Evolutionary conservation across 192 early-diverging fungal genomes (phyloP).

Genomic region (Coemansia reversa): DNA sequence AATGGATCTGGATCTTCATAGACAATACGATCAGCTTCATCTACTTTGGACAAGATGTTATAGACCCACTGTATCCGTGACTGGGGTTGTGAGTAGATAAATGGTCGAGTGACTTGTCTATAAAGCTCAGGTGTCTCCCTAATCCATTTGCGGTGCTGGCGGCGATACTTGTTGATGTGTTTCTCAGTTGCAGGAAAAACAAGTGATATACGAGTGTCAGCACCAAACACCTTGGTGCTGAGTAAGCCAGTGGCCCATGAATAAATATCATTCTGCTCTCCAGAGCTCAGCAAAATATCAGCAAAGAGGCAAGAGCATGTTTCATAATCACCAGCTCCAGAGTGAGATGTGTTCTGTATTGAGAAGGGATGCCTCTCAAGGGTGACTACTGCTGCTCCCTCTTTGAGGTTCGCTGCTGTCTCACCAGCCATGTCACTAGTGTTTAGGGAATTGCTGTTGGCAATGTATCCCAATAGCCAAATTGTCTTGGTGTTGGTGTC

Average conservation of each 20-base stretch:
- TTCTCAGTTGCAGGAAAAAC: conserved; percentile 66
- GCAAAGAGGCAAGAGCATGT: no score
- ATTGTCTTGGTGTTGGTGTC: conserved; percentile 41
- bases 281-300: conserved; percentile 20
- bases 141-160: conserved; percentile 60
- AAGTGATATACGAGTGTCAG: conserved; percentile 60
- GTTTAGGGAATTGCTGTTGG: conserved; percentile 1
- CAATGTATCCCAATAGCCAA: conserved; percentile 37
- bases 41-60: conserved; percentile 67
- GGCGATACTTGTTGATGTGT: conserved; percentile 73
- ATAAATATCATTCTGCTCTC: conserved; percentile 68
- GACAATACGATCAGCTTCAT: conserved; percentile 66
- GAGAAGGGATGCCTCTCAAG: conserved; percentile 39
- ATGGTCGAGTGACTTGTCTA: conserved; percentile 54
- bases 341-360: background rate
- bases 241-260: conserved; percentile 60
- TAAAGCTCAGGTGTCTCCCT: conserved; percentile 68
- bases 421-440: no score
- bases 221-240: conserved; percentile 24
- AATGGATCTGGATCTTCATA: conserved; percentile 59
- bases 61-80: conserved; percentile 74
- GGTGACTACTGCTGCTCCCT: conserved; percentile 39
- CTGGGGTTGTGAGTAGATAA: conserved; percentile 61
- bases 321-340: background rate
- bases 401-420: no score